These are phyloP conservation scores for Pseudognaphalium luteoalbum DNA, from an alignment of 129 eudicot genomes.

Conservation along the genomic window DNA sequence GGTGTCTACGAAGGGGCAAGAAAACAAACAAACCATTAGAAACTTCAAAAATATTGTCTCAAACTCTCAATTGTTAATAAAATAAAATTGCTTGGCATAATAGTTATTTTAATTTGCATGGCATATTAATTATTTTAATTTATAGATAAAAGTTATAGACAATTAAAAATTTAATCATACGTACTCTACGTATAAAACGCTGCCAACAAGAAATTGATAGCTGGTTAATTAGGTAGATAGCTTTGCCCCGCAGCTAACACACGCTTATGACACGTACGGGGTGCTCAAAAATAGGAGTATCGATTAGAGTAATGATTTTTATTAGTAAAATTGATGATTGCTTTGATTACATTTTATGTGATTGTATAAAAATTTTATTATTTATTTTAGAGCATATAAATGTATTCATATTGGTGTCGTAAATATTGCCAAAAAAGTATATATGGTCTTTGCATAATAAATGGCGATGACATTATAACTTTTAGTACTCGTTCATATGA, in stretches of 20 bases:
- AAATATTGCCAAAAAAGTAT: not conserved
- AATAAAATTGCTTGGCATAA: too few species aligned
- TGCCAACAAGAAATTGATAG: too few species aligned
- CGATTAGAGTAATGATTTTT: not conserved
- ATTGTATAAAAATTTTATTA: too few species aligned
- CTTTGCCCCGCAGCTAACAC: not conserved
- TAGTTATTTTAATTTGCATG: too few species aligned
- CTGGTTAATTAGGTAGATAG: not conserved
- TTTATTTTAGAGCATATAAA: too few species aligned
- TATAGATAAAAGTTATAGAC: not conserved
- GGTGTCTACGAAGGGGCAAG: constrained; percentile 17
- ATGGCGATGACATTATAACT: constrained; percentile 30
- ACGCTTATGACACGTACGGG: not conserved
- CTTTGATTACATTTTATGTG: not conserved
- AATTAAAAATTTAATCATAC: not conserved
- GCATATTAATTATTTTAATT: too few species aligned
- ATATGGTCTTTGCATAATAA: constrained; percentile 16
- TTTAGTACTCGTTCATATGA: not conserved
- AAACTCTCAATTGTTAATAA: too few species aligned
- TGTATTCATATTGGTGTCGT: not conserved
- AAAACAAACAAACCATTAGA: not conserved
- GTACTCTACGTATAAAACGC: not conserved
- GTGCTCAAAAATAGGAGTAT: not conserved
- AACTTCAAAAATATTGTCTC: not conserved
- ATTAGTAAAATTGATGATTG: not conserved